These are phyloP conservation scores for Euphorbia neoarborescens DNA, from an alignment of 441 rosid genomes.

Conservation along the genomic window DNA sequence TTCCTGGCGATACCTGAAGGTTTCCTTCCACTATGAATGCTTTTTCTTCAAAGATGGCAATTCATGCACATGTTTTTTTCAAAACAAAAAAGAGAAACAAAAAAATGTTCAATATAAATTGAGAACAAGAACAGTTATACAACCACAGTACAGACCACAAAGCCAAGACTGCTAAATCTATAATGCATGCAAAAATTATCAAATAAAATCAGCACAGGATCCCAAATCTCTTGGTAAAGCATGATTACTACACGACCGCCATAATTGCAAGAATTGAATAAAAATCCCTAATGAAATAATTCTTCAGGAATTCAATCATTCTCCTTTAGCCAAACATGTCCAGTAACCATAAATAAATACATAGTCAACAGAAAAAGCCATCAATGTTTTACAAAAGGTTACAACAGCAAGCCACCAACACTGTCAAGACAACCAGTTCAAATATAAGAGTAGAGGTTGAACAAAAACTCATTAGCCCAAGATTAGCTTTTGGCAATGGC, in stretches of 20 bases:
- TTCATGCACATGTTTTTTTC: too few species aligned
- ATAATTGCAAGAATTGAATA: too few species aligned
- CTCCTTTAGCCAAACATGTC: not conserved
- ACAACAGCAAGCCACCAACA: conserved; percentile 1
- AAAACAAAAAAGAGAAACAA: too few species aligned
- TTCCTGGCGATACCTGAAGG: too few species aligned
- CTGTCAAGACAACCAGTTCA: not conserved
- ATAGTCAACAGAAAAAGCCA: not conserved
- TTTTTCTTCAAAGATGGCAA: too few species aligned
- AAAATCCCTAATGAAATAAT: too few species aligned
- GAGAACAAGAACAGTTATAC: too few species aligned
- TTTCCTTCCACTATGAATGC: too few species aligned
- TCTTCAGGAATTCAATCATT: not conserved
- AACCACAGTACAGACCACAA: too few species aligned
- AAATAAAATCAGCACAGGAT: not conserved
- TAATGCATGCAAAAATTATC: not conserved
- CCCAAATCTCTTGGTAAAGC: not conserved
- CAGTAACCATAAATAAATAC: not conserved
- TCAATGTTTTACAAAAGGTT: not conserved
- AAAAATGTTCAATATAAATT: too few species aligned
- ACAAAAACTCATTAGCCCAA: not conserved
- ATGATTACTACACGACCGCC: not conserved
- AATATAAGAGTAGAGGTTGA: not conserved
- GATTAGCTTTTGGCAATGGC: not conserved
- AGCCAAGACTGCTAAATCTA: too few species aligned